Base-by-base conservation (phyloP, 2,329 filamentous ascomycete genomes). In the Talaromyces albobiverticillius region DNA sequence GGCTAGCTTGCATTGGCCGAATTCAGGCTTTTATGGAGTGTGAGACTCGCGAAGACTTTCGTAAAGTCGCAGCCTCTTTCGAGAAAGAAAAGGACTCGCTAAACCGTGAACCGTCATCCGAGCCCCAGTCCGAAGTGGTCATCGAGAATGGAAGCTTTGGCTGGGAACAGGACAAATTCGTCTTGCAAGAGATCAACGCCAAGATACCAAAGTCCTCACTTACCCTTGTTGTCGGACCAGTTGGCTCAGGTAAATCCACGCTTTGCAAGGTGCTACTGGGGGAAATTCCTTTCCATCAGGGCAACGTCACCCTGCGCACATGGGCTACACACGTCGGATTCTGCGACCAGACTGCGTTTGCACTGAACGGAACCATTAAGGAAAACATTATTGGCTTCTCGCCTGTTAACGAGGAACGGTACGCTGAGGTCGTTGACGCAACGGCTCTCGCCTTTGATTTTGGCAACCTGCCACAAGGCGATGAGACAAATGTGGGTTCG, bases 401-500 rank as follows among this genome's bases (percentile, higher is more conserved):
- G 7, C 38, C 57, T 10, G 62, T 63, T 32, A 60, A 70, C 50
- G 45, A 58, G 18, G 54, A 59, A 23, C 66, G 65, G 65, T 69
- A 69, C 51, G 42, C 54, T 8, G 56, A 60, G 8, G 61, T 67
- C 18, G 20, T 66, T 3, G 52, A 53, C 11, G 63, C 64, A 13
- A 67, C 64, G 54, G 60, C 58, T 13, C 42, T 76, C 29, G 61
- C 64, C 5, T 62, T 68, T 38, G 75, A 78, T 59, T 64, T 78
- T 18, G 57, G 61, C 26, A 66, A 70, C 32, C 62, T 77, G 31
- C 69, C 73, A n/a, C 58, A 63, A 14, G 71, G 73, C 1, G 74
- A 75, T 46, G 66, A 72, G 45, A 79, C 78, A 20, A 60, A 74
- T n/a, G 74, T 79, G 54, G 79, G 79, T 18, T 79, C 75, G 60